Base-by-base conservation (phyloP, 805 yeast species). In the Saturnispora gosingensis region DNA sequence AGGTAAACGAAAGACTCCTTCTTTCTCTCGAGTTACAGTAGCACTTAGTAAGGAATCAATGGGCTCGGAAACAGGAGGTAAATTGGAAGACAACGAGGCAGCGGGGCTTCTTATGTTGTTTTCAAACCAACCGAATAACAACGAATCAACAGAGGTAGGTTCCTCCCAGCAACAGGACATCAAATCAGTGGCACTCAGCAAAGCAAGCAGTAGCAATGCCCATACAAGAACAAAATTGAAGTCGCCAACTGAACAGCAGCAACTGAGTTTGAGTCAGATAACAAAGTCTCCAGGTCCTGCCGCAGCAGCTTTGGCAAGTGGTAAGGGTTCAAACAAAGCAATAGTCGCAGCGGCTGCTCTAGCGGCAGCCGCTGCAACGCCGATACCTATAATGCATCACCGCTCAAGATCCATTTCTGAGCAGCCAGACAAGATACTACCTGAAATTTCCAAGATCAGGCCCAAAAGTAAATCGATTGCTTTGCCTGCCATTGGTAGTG, bases 281-380 rank as follows among this genome's bases (percentile, higher is more conserved):
- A 59, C 65, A 18, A 63, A 65, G 20, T 67, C 71, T 9, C 72
- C 72, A 5, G 72, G 72, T 9, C 70, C 70, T 27, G 72, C 68
- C 2, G 67, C 70, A 9, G 71, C 71, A 15, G 71, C 69, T 3
- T 53, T 67, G 45, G 69, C 67, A 1, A 62, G 64, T 32, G 64
- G 61, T 5, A 56, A 54, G 38, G 60, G 62, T n/a, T 61, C 63
- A 8, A 66, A 66, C 49, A 77, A 81, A 58, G 88, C 86, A 0
- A 73, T 76, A 58, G 83, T 85, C 8, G 93, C 91, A 0, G 93
- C 93, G 1, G 91, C 90, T 8, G 91, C 91, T 0, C 69, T 85
- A 48, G 88, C 89, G 3, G 88, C 86, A 0, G 93, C 91, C 0
- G 90, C 90, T 2, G 86, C 82, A 13, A 75, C 80, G 13, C 93